Evolutionary conservation across 2,329 filamentous ascomycete genomes (phyloP).

Genomic region (Capronia americana): DNA sequence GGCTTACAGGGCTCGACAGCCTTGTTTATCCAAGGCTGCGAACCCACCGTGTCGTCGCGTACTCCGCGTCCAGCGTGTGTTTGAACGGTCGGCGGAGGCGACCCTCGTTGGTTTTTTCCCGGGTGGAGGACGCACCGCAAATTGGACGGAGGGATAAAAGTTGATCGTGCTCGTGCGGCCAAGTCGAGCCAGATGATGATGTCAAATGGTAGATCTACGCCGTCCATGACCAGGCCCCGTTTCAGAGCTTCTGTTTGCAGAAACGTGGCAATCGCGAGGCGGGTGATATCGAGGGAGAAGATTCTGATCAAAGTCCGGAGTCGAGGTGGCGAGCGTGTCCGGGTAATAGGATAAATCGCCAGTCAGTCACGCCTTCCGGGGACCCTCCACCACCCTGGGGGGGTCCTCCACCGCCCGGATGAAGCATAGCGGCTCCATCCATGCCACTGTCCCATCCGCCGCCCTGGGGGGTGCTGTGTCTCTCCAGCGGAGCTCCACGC

Average conservation of each 20-base stretch:
- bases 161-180: no score
- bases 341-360: slow-evolving; percentile 33
- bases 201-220: not conserved
- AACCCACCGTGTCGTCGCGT: not conserved
- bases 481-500: slow-evolving; percentile 11
- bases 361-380: not conserved
- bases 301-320: not conserved
- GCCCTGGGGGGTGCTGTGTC: not conserved
- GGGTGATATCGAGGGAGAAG: not conserved
- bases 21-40: slow-evolving; percentile 9
- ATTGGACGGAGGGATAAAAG: not conserved
- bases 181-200: slow-evolving; percentile 1
- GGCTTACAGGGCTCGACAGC: not conserved
- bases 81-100: not conserved
- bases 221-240: no score
- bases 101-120: slow-evolving; percentile 3
- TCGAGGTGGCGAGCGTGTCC: slow-evolving; percentile 1
- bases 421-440: not conserved
- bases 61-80: not conserved
- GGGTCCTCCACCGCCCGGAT: slow-evolving; percentile 3
- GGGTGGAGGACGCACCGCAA: slow-evolving; percentile 6
- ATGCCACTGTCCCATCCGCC: not conserved
- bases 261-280: not conserved
- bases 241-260: slow-evolving; percentile 5
- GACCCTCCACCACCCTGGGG: not conserved